These are phyloP conservation scores for Phaeoacremonium minimum DNA, from an alignment of 2,329 filamentous ascomycete species.

Conservation along the genomic window DNA sequence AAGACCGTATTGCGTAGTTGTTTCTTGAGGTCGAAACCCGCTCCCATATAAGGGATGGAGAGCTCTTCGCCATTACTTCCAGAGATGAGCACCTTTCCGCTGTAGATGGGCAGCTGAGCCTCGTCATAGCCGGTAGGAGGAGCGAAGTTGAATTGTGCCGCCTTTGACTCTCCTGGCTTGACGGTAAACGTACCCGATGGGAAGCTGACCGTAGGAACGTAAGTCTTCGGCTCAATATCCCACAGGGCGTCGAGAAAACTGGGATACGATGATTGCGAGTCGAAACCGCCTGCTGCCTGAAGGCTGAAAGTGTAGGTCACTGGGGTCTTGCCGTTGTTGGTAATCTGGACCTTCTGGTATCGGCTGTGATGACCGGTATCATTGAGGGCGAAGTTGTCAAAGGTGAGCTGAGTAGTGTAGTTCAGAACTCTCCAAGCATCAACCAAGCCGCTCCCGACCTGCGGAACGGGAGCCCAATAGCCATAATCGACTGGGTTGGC, in stretches of 20 bases:
- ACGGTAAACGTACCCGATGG: neutral
- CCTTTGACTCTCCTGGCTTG: slow-evolving; percentile 5
- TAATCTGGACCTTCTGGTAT: slow-evolving; percentile 18
- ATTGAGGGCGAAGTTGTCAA: slow-evolving; percentile 35
- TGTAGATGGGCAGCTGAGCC: slow-evolving; percentile 23
- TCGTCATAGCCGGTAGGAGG: slow-evolving; percentile 13
- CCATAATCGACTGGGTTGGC: slow-evolving; percentile 9
- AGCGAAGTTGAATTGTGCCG: slow-evolving; percentile 13
- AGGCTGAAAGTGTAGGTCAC: slow-evolving; percentile 22
- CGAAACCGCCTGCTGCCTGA: neutral
- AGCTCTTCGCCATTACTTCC: slow-evolving; percentile 23
- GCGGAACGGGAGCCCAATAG: slow-evolving; percentile 26
- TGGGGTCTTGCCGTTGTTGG: slow-evolving; percentile 28
- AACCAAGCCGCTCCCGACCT: slow-evolving; percentile 37
- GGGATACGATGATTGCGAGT: slow-evolving; percentile 5
- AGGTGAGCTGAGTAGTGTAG: slow-evolving; percentile 27
- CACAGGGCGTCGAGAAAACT: neutral
- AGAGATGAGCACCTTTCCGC: slow-evolving; percentile 23
- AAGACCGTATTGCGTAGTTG: slow-evolving; percentile 6
- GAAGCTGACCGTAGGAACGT: neutral
- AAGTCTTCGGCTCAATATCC: neutral
- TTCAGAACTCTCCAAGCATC: slow-evolving; percentile 35
- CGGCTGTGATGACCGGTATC: slow-evolving; percentile 34
- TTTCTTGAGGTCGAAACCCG: slow-evolving; percentile 10
- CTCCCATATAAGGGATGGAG: slow-evolving; percentile 23